Evolutionary conservation across 345 rosid genomes (phyloP).

Genomic region (Abelmoschus esculentus): DNA sequence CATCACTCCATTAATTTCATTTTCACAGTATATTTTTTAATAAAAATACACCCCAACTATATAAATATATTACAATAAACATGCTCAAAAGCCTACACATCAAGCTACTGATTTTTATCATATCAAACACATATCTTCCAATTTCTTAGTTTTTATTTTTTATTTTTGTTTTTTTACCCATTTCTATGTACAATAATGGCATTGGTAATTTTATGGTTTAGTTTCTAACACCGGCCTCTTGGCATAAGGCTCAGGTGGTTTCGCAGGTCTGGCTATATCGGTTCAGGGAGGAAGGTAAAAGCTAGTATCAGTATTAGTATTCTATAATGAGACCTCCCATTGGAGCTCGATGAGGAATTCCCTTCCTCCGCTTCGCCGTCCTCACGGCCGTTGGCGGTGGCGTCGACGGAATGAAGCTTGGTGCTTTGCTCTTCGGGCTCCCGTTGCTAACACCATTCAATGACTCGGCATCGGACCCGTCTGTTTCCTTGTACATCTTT

Average conservation of each 20-base stretch:
- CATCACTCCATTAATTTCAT: constrained; percentile 9
- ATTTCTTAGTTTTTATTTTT: too few species aligned
- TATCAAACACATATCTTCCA: too few species aligned
- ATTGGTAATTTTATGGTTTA: background rate
- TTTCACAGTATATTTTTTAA: background rate
- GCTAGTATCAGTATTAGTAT: background rate
- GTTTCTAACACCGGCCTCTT: constrained; percentile 21
- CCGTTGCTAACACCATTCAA: constrained; percentile 17
- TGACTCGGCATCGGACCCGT: constrained; percentile 27
- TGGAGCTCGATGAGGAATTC: constrained; percentile 56
- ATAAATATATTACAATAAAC: background rate
- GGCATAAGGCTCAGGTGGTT: constrained; percentile 20
- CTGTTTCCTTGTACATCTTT: constrained; percentile 22
- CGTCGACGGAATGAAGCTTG: constrained; percentile 46
- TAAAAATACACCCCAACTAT: background rate
- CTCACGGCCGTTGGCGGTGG: constrained; percentile 40
- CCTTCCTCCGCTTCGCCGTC: constrained; percentile 50
- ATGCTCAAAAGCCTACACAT: background rate
- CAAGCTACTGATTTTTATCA: background rate
- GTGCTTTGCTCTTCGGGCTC: constrained; percentile 19
- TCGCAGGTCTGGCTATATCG: background rate
- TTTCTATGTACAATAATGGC: constrained; percentile 1
- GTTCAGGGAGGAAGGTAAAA: background rate
- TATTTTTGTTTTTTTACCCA: background rate
- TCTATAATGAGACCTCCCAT: constrained; percentile 50